Evolutionary conservation across 75 land plant genomes (phyloP).

Genomic region (Ceratopteris richardii): DNA sequence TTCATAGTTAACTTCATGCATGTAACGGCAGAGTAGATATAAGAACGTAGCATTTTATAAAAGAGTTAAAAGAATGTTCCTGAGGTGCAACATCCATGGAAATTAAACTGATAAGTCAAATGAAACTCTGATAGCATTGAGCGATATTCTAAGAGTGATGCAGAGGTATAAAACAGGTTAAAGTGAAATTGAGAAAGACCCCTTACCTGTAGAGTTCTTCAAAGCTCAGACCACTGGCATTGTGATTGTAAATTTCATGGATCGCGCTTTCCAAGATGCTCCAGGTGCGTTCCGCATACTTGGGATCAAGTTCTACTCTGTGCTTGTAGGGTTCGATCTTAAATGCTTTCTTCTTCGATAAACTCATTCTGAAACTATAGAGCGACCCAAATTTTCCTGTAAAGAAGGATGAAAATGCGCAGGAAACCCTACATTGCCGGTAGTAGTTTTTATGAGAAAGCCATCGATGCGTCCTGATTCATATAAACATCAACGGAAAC

Average conservation of each 20-base stretch:
- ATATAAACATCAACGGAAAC: no score
- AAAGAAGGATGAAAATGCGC: no score
- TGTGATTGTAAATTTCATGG: slow-evolving; percentile 92
- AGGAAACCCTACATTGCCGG: no score
- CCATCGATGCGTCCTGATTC: no score
- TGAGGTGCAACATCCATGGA: not conserved
- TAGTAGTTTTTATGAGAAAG: no score
- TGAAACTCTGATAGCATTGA: not conserved
- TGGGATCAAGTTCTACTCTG: slow-evolving; percentile 86
- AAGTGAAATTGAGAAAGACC: not conserved
- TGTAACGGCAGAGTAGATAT: not conserved
- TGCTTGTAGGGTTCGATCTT: slow-evolving; percentile 94
- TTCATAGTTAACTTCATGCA: no score
- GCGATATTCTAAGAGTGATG: not conserved
- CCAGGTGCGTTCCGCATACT: slow-evolving; percentile 94
- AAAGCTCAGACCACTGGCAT: slow-evolving; percentile 92
- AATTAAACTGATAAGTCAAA: not conserved
- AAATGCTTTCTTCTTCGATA: no score
- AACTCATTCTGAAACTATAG: no score
- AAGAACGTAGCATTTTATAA: not conserved
- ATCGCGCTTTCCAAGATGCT: slow-evolving; percentile 89
- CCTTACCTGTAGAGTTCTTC: slow-evolving; percentile 87
- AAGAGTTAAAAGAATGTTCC: not conserved
- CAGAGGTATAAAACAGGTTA: not conserved
- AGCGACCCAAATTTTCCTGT: no score